phyloP scores from a whole-genome alignment of 495 filamentous ascomycete species.

The Podospora anserina region DNA sequence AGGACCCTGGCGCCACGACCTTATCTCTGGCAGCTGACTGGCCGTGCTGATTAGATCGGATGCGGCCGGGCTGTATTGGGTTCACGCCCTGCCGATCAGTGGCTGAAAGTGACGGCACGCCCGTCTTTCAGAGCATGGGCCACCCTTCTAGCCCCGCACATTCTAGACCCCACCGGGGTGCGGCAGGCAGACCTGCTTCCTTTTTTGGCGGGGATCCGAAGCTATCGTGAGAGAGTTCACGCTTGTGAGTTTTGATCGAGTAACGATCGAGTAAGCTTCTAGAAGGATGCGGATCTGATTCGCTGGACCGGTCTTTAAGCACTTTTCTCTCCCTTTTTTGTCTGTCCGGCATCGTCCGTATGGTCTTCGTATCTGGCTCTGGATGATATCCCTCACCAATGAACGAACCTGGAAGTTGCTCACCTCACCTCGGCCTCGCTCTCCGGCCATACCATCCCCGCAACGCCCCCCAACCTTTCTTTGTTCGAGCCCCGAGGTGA shows the following conservation, averaged over 20 bases:
- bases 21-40: slow-evolving; percentile 1
- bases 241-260: slow-evolving; percentile 36
- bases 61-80: neutral
- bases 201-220: slow-evolving; percentile 23
- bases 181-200: slow-evolving; percentile 13
- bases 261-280: slow-evolving; percentile 36
- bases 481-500: neutral
- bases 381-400: neutral
- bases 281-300: slow-evolving; percentile 19
- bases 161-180: neutral
- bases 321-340: neutral
- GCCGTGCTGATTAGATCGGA: neutral
- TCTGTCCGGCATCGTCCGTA: neutral
- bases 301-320: slow-evolving; percentile 10
- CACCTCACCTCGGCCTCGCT: neutral
- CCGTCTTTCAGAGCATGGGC: neutral
- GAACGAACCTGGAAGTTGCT: no score
- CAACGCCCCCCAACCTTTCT: neutral
- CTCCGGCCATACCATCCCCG: neutral
- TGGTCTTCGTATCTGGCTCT: neutral
- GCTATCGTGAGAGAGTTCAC: slow-evolving; percentile 19
- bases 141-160: neutral
- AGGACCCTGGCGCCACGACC: slow-evolving; percentile 1
- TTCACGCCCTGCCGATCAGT: neutral
- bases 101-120: neutral